A percentile compares a stretch with the other conserved stretches of the same genome.
Evolutionary conservation across 2,329 filamentous ascomycete species (phyloP).

Genomic region (Beauveria caledonica): DNA sequence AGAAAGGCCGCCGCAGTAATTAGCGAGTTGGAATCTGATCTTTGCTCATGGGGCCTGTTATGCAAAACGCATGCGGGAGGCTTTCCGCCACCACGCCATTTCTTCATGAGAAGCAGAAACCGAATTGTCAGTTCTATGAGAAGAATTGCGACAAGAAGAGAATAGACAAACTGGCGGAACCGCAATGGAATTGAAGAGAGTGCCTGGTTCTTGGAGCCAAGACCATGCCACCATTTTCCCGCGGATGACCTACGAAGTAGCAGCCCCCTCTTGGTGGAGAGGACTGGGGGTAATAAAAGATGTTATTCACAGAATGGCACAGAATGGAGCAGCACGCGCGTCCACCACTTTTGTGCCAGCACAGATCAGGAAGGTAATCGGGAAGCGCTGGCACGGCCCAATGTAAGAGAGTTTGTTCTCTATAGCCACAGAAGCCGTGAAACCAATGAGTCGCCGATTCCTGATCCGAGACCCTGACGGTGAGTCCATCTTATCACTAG

Average conservation of each 20-base stretch:
- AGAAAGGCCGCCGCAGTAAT: no score
- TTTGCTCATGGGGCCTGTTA: no score
- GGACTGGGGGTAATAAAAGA: not conserved
- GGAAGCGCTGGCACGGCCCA: not conserved
- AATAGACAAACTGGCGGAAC: not conserved
- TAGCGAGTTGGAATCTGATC: no score
- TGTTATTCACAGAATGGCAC: not conserved
- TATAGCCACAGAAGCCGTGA: not conserved
- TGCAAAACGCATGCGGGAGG: no score
- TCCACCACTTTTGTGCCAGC: not conserved
- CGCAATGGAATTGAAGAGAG: not conserved
- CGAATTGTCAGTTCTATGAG: no score
- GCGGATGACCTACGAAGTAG: no score
- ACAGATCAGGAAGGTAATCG: conserved; percentile 1
- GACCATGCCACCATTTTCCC: no score
- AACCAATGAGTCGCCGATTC: not conserved
- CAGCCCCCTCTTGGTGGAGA: no score
- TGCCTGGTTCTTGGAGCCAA: no score
- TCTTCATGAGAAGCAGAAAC: no score
- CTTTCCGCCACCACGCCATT: not conserved
- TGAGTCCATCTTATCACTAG: not conserved
- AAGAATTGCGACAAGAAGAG: not conserved
- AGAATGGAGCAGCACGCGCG: not conserved
- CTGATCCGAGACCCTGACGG: not conserved
- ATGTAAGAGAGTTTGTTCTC: no score